Percentiles rank a stretch among this genome's conserved stretches.
phyloP scores from a whole-genome alignment of 306 rosid genomes.

The Clitoria ternatea region DNA sequence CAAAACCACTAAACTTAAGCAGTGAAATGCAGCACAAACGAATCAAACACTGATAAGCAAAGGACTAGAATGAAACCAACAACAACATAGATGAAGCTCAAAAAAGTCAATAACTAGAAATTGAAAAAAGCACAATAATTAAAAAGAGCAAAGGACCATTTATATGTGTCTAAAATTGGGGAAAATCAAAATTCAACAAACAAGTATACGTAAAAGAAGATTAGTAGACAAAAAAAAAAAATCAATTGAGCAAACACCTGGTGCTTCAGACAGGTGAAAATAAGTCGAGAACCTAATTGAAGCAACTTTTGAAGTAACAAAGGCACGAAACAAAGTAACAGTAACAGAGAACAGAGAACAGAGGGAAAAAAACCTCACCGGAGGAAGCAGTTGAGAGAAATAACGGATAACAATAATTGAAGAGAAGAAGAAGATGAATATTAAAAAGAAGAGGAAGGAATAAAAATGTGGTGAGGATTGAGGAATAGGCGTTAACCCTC shows the following conservation, averaged over 20 bases:
- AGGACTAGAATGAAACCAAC: neutral
- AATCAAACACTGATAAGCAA: neutral
- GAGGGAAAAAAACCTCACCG: constrained; percentile 10
- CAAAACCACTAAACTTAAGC: neutral
- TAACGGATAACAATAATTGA: neutral
- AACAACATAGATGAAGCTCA: neutral
- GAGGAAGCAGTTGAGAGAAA: constrained; percentile 15
- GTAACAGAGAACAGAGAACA: neutral
- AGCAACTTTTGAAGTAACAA: constrained; percentile 11
- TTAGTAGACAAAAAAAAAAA: neutral
- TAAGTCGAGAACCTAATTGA: constrained; percentile 18
- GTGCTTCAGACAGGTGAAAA: neutral
- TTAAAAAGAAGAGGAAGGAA: constrained; percentile 7
- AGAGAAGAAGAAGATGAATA: neutral
- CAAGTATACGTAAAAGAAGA: neutral
- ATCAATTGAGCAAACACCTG: neutral
- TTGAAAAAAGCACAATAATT: no score
- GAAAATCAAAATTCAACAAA: neutral
- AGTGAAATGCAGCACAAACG: neutral
- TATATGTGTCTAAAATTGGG: neutral
- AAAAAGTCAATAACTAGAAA: neutral
- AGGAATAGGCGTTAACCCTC: constrained; percentile 1
- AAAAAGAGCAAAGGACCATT: neutral
- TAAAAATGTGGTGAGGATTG: constrained; percentile 45
- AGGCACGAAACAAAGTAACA: neutral